Evolutionary conservation across 257 asterid genomes (phyloP), one percentile per base, ranked within the genome.

Genomic region (Solanum chmielewskii): DNA sequence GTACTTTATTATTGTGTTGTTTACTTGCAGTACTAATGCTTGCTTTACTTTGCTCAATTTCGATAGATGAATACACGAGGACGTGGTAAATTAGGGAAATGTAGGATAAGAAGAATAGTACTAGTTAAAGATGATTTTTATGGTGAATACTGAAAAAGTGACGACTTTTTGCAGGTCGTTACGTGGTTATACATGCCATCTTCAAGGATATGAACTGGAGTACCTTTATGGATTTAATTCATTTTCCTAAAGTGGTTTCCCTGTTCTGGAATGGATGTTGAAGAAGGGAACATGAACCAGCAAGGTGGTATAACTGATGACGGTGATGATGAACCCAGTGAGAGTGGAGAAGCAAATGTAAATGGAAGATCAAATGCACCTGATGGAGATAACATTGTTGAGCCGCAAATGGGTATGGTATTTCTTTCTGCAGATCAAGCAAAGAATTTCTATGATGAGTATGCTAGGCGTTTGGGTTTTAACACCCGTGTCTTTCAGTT

Each of bases 371-470:
- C 93, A 35, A 78, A 90, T 15, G 83, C 86, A 83, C 90, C 83
- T 88, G 91, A 90, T 74, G 93, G 78, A 73, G 88, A 89, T 83
- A 90, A 89, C 86, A 86, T 87, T 59, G 86, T 87, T 0, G 95
- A 93, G 91, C 98, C 97, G 5, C 90, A 88, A 84, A 88, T 94
- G 21, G 98, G 98, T 64, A 93, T 94, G 97, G 94, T 93, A 89
- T 95, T 93, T 84, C 92, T 89, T 82, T 94, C 98, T 7, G 95
- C 90, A 86, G 87, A 92, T 86, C 93, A 92, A 16, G 98, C 97
- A 33, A 93, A 89, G 90, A 87, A 45, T 35, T 93, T 94, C 88
- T 95, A 94, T 84, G 97, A 92, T 86, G 93, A 88, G 77, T 94
- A 95, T 88, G 97, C 98, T 41, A 91, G 91, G 90, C 88, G 85